A percentile compares a stretch with the other conserved stretches of the same genome.
phyloP scores from a whole-genome alignment of 352 stramenopile genomes.

The Globisporangium camurandrum region DNA sequence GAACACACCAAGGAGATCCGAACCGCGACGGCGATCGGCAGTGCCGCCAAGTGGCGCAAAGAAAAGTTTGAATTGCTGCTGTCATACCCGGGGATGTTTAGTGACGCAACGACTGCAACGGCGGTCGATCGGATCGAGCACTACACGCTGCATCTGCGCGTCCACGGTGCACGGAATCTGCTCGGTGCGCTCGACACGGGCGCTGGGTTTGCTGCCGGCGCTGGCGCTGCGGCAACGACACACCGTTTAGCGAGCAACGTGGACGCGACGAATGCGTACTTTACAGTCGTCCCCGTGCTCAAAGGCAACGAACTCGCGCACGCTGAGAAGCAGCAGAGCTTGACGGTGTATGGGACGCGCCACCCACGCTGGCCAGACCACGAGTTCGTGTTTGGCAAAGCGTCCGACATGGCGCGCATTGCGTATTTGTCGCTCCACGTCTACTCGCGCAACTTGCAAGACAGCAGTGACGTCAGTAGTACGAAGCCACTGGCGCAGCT shows the following conservation, averaged over 20 bases:
- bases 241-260: conserved; percentile 9
- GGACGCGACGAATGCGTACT: conserved; percentile 43
- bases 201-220: neutral
- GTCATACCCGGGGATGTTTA: conserved; percentile 65
- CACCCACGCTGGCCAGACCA: conserved; percentile 54
- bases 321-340: conserved; percentile 39
- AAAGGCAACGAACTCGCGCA: conserved; percentile 30
- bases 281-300: conserved; percentile 57
- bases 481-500: conserved; percentile 31
- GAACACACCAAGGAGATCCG: conserved; percentile 28
- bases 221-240: conserved; percentile 2
- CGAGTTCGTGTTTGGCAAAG: conserved; percentile 57
- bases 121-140: conserved; percentile 15
- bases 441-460: conserved; percentile 45
- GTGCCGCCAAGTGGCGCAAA: conserved; percentile 35
- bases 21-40: conserved; percentile 27
- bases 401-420: conserved; percentile 36
- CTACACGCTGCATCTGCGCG: conserved; percentile 37
- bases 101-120: conserved; percentile 17
- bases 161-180: conserved; percentile 34
- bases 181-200: conserved; percentile 10
- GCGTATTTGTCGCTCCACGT: conserved; percentile 65
- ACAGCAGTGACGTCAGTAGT: conserved; percentile 20
- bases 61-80: conserved; percentile 55
- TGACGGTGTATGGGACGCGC: conserved; percentile 58